Percentiles rank a stretch among this genome's conserved stretches.
Conservation (phyloP, 352 stramenopile genomes). For the Phytophthora crassamura region DNA sequence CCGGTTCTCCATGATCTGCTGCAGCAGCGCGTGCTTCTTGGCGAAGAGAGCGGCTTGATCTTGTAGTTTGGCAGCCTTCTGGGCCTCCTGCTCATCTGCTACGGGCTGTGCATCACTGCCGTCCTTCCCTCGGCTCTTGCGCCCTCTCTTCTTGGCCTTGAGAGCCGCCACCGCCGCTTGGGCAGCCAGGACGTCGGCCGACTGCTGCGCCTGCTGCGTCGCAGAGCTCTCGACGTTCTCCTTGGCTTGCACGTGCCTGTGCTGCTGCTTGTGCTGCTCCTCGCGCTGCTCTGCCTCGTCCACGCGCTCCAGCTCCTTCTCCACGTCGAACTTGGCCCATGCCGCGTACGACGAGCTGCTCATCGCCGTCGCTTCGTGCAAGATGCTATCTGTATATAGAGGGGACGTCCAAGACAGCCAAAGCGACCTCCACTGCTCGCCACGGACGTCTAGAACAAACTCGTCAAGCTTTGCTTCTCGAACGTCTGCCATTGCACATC, state of each 20-base stretch:
- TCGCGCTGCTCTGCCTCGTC: conserved; percentile 48
- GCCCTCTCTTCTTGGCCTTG: conserved; percentile 50
- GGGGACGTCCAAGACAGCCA: too few relatives aligned
- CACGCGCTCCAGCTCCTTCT: conserved; percentile 65
- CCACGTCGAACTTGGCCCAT: conserved; percentile 75
- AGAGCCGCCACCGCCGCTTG: conserved; percentile 72
- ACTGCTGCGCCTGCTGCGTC: conserved; percentile 52
- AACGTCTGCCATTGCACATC: neutral
- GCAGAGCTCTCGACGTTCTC: conserved; percentile 56
- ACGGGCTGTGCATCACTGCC: neutral
- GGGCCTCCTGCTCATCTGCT: neutral
- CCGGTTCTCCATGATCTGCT: conserved; percentile 50
- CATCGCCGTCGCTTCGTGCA: conserved; percentile 19
- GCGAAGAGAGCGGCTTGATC: conserved; percentile 44
- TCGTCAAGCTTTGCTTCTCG: conserved; percentile 2
- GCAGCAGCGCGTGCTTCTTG: conserved; percentile 61
- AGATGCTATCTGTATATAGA: too few relatives aligned
- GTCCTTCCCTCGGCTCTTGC: conserved; percentile 5
- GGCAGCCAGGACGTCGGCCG: conserved; percentile 64
- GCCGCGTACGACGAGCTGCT: conserved; percentile 55
- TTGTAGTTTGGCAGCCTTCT: conserved; percentile 31
- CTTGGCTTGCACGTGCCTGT: conserved; percentile 52
- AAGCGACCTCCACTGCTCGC: too few relatives aligned
- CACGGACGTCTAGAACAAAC: too few relatives aligned
- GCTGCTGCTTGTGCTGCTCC: conserved; percentile 37